These are phyloP conservation scores for Chalaropsis ovoidea DNA, from an alignment of 2,329 filamentous ascomycete genomes.

Conservation along the genomic window DNA sequence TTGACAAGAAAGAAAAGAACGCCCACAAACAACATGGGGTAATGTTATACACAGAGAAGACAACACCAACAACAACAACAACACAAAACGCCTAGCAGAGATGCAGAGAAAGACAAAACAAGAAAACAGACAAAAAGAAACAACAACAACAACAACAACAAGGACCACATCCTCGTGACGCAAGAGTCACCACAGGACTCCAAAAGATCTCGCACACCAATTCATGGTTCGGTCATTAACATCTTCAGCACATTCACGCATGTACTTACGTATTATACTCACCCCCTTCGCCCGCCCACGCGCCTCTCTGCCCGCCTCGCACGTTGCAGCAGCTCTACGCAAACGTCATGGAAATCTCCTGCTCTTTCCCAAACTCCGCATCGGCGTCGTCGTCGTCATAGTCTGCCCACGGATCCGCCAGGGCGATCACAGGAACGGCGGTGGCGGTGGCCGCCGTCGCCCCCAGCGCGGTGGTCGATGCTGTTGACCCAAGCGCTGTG, in stretches of 20 bases:
- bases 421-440: constrained; percentile 42
- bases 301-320: background rate
- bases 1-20: background rate
- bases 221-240: constrained; percentile 2
- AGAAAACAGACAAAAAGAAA: background rate
- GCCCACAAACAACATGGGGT: background rate
- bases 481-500: background rate
- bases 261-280: constrained; percentile 7
- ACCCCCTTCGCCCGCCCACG: background rate
- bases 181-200: background rate
- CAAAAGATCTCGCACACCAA: background rate
- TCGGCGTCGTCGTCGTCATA: constrained; percentile 57
- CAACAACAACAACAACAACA: background rate
- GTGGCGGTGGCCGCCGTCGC: constrained; percentile 31
- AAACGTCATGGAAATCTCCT: constrained; percentile 74
- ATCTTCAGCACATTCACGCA: constrained; percentile 8
- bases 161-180: background rate
- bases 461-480: background rate
- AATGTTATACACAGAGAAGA: constrained; percentile 12
- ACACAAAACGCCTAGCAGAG: background rate
- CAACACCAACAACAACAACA: background rate
- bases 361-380: constrained; percentile 56
- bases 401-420: constrained; percentile 60
- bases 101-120: background rate
- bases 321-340: constrained; percentile 39